Conservation (phyloP, 208 protist genomes). For the Acanthamoeba divionensis region DNA sequence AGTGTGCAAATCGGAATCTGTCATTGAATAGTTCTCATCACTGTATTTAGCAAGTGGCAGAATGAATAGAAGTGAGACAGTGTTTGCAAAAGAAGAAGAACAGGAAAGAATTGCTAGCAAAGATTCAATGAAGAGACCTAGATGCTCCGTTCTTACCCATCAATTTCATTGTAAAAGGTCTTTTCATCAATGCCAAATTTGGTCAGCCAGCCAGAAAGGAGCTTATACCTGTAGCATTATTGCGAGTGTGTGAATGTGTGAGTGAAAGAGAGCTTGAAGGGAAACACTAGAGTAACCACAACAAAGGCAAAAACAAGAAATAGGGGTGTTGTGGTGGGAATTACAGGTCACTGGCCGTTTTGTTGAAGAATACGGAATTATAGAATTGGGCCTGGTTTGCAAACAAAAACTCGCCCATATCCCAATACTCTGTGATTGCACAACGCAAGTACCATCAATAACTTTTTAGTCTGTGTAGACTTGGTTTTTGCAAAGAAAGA, state of each 20-base stretch:
- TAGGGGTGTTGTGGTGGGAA: too few relatives aligned
- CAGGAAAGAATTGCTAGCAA: neutral
- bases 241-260: neutral
- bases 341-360: conserved; percentile 3
- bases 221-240: neutral
- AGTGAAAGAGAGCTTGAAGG: neutral
- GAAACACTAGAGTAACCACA: too few relatives aligned
- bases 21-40: neutral
- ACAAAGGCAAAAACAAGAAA: too few relatives aligned
- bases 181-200: neutral
- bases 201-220: neutral
- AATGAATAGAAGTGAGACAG: too few relatives aligned
- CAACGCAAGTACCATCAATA: neutral
- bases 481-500: neutral
- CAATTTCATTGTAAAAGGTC: neutral
- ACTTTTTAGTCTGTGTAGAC: neutral
- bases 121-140: neutral
- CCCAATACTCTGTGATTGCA: neutral
- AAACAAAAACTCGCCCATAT: neutral
- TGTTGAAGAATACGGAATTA: neutral
- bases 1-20: neutral
- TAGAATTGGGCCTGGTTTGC: conserved; percentile 8
- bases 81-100: too few relatives aligned
- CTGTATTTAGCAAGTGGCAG: neutral
- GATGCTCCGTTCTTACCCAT: neutral